Evolutionary conservation across 108 stramenopile genomes (phyloP).

Genomic region (Fragilaria crotonensis): DNA sequence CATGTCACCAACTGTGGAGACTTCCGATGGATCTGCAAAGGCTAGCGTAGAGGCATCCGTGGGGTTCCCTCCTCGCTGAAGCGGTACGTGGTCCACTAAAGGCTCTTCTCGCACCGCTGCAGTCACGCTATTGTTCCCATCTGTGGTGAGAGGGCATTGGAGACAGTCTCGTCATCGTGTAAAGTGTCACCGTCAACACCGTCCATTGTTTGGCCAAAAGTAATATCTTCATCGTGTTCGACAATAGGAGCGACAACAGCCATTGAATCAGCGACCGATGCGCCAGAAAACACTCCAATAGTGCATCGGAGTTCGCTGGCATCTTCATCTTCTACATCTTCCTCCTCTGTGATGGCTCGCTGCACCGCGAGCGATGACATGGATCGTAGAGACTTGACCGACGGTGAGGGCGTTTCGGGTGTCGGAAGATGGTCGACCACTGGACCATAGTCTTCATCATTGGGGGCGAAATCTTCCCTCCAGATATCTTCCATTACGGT

Average conservation of each 20-base stretch:
- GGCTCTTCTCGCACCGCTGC: constrained; percentile 1
- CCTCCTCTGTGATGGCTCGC: neutral
- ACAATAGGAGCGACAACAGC: neutral
- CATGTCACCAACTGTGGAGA: constrained; percentile 38
- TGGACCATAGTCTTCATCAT: constrained; percentile 1
- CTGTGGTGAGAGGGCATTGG: constrained; percentile 1
- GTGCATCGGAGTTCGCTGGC: neutral
- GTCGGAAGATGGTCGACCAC: constrained; percentile 1
- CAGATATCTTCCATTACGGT: neutral
- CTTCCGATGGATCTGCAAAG: constrained; percentile 39
- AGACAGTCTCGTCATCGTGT: constrained; percentile 6
- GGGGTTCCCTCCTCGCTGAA: constrained; percentile 4
- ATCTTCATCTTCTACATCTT: constrained; percentile 1
- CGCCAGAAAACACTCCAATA: neutral
- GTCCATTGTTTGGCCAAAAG: neutral
- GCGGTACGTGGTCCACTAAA: constrained; percentile 42
- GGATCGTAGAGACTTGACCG: neutral
- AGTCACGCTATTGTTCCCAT: neutral
- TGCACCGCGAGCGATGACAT: neutral
- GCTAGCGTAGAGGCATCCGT: constrained; percentile 37
- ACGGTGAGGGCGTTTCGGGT: neutral
- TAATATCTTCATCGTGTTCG: neutral
- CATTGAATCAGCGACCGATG: constrained; percentile 2
- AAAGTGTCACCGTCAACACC: neutral
- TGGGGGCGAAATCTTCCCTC: constrained; percentile 1